Evolutionary conservation across 805 yeast species (phyloP).

Genomic region (Cyberlindnera mississippiensis): DNA sequence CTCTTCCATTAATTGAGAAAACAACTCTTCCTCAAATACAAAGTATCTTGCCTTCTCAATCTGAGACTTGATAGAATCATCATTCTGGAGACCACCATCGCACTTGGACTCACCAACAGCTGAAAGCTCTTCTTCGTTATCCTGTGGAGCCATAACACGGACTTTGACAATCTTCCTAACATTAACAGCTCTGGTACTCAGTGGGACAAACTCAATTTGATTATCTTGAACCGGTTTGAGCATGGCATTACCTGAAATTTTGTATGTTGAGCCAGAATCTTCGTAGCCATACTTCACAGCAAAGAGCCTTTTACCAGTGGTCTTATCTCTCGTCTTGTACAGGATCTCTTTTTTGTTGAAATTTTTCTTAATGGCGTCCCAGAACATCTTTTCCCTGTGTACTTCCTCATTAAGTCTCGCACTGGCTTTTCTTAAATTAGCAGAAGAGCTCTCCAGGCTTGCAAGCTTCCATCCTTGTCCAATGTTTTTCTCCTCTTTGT

Average conservation of each 20-base stretch:
- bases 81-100: slow-evolving; percentile 19
- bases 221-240: slow-evolving; percentile 45
- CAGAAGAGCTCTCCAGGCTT: slow-evolving; percentile 54
- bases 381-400: slow-evolving; percentile 58
- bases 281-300: slow-evolving; percentile 90
- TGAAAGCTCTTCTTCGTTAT: slow-evolving; percentile 46
- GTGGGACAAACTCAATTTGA: slow-evolving; percentile 40
- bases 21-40: slow-evolving; percentile 86
- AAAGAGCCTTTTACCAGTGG: slow-evolving; percentile 47
- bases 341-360: slow-evolving; percentile 51
- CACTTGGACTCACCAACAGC: slow-evolving; percentile 53
- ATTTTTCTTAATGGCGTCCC: slow-evolving; percentile 43
- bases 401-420: slow-evolving; percentile 50
- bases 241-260: slow-evolving; percentile 65
- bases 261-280: slow-evolving; percentile 80
- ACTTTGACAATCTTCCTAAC: slow-evolving; percentile 52
- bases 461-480: slow-evolving; percentile 79
- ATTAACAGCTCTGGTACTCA: slow-evolving; percentile 34
- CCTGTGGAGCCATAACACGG: slow-evolving; percentile 51
- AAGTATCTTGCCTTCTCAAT: slow-evolving; percentile 66
- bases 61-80: slow-evolving; percentile 45
- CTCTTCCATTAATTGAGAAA: slow-evolving; percentile 72
- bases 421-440: slow-evolving; percentile 48
- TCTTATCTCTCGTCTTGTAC: slow-evolving; percentile 60
- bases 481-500: slow-evolving; percentile 24